phyloP scores from a whole-genome alignment of 768 basidiomycete genomes.

The Hydnomerulius pinastri region DNA sequence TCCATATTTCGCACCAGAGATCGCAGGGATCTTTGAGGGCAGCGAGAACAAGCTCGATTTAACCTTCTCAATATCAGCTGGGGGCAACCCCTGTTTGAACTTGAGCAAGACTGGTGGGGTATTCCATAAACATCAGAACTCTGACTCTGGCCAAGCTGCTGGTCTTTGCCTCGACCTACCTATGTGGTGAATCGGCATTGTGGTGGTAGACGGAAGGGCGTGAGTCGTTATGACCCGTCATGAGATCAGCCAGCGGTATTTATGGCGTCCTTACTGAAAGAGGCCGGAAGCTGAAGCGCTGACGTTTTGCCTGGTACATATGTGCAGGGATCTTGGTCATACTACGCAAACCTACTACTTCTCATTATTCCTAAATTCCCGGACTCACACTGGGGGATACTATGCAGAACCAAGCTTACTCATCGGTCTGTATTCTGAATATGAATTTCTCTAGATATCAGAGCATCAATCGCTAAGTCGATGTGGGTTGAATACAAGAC shows the following conservation, averaged over 20 bases:
- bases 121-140: background rate
- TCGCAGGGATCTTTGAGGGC: conserved; percentile 20
- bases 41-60: conserved; percentile 4
- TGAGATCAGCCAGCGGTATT: background rate
- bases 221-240: background rate
- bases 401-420: background rate
- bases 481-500: background rate
- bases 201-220: background rate
- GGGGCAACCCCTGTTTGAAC: conserved; percentile 18
- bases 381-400: background rate
- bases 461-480: background rate
- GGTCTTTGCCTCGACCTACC: conserved; percentile 20
- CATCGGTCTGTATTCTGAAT: conserved; percentile 3
- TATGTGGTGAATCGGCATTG: conserved; percentile 24
- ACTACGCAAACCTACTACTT: background rate
- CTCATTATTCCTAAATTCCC: background rate
- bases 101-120: conserved; percentile 18
- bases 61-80: conserved; percentile 7
- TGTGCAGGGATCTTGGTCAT: background rate
- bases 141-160: background rate
- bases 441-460: background rate
- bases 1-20: conserved; percentile 14
- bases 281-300: background rate
- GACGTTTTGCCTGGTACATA: too few species aligned
- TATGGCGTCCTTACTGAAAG: background rate